Evolutionary conservation across 2,329 filamentous ascomycete species (phyloP), one percentile per base, ranked within the genome.

Genomic region (Fusarium fujikuroi): DNA sequence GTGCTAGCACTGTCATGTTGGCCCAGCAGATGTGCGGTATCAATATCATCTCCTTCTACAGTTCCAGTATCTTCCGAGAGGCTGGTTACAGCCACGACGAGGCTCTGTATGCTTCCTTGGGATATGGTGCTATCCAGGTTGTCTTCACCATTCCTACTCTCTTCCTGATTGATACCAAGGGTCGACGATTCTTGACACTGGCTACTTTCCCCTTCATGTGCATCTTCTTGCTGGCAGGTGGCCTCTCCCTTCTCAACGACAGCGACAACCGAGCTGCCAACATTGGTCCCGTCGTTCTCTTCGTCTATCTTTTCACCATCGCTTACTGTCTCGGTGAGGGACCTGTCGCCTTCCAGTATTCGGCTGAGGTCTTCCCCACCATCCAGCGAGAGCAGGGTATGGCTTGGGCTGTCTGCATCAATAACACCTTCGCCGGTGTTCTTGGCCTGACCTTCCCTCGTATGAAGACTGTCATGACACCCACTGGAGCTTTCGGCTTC

Each of bases 1-100:
- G 93, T 16, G 92, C 93, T 2, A 92, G 91, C 75, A 91, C 90
- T 5, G 93, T 96, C 77, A 97, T 97, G 93, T 89, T 92, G 79
- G 90, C 90, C 6, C 91, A 93, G 81, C 91, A 92, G 81, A 90
- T 92, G 87, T 92, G 90, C 75, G 87, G 80, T 30, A 82, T 92
- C 81, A 93, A 93, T 79, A 92, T 72, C 0, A 72, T 72, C 19
- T 71, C 69, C 4, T 72, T 72, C 32, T 72, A 72, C 39, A 72
- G 68, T 2, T 72, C 69, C 0, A 72, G 59, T 7, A 72, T 72
- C 54, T 72, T 72, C 36, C 16, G 44, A 9, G 25, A 58, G 4
- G 58, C 57, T 3, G 68, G 44, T 0, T 72, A 68, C 14, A 42
- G 14, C 1, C 47, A 72, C 1, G 59, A 72, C 0, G 34, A 68